Evolutionary conservation across 2,329 filamentous ascomycete species (phyloP), one percentile per base, ranked within the genome.

Genomic region (Arthrobotrys conoides): DNA sequence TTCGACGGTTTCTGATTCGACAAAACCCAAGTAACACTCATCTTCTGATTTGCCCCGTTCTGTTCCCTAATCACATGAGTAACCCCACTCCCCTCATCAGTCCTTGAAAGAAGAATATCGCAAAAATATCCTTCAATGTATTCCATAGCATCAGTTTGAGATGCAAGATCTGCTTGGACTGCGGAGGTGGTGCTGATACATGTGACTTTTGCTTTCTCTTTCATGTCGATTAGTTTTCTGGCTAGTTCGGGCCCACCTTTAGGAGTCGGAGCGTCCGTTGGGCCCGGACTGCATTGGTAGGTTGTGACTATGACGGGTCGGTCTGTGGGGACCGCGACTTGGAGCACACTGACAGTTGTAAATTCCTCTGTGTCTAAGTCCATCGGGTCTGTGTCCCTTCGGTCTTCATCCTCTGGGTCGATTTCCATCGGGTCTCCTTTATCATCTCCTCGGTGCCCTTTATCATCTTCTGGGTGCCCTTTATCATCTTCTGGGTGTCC

Each of bases 21-120:
- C 18, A 65, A 4, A 10, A 48, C 2, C 59, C 69, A 72, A 24
- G 33, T 36, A 22, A 49, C 36, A 14, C 57, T 51, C 14, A 72
- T 72, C 22, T 49, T 38, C n/a, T 59, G 51, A 3, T 3, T 51
- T 20, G 2, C 20, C 27, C 30, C 27, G 10, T n/a, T 9, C 16
- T 12, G 1, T 10, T 64, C 20, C 10, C 33, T 38, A 18, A 46
- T 6, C 12, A n/a, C 12, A 14, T 48, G 59, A 10, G 20, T 12
- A 10, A 64, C 12, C 16, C 53, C 53, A 22, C 53, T 59, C 1
- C 1, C 30, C 22, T 46, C 44, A 5, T 38, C 16, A 16, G 16
- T n/a, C 12, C 51, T 36, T 1, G 14, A 18, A 36, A 30, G 30
- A 5, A 6, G 14, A 4, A 1, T 38, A 20, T 1, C n/a, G 5